Base-by-base conservation (phyloP, 306 rosid species). In the Cicer judaicum region DNA sequence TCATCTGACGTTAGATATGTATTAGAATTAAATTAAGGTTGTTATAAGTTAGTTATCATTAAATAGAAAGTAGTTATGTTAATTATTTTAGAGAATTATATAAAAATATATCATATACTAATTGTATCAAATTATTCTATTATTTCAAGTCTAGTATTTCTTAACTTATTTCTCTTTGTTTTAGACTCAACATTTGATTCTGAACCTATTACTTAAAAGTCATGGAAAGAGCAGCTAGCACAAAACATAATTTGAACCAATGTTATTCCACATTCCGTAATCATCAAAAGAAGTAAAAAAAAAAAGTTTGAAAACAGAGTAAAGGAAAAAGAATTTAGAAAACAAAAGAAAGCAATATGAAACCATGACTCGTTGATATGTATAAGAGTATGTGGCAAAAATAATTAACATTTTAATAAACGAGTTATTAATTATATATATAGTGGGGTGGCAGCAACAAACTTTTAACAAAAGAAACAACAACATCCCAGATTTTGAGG, bases 401-500 rank as follows among this genome's bases (percentile, higher is more conserved):
- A 82, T 64, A 74, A 87, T 79, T 81, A 57, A 62, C 76, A 61
- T 72, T 80, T 67, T 65, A 74, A 72, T 76, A 66, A 77, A 59
- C 54, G 15, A 72, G 11, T 72, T 57, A 42, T 80, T 72, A 54
- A 76, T 54, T 49, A 60, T 24, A 54, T 67, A 24, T 67, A 24
- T 40, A 85, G 83, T 80, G 88, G 85, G 72, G 75, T 82, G 68
- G 87, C 75, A 75, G 83, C 78, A 84, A 44, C 14, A 47, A 73
- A 67, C 86, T 79, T 87, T 88, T 57, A 68, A 75, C 63, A 49
- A 76, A 83, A 85, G 40, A 70, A 66, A 78, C 64, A 68, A 84
- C 91, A 90, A 62, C 73, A 84, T 89, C 88, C 90, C 98, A 70
- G 82, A 85, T 90, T 89, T 93, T 85, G 96, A 93, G 95, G 92